Base-by-base conservation (phyloP, 805 yeast species). In the Yarrowia osloensis region DNA sequence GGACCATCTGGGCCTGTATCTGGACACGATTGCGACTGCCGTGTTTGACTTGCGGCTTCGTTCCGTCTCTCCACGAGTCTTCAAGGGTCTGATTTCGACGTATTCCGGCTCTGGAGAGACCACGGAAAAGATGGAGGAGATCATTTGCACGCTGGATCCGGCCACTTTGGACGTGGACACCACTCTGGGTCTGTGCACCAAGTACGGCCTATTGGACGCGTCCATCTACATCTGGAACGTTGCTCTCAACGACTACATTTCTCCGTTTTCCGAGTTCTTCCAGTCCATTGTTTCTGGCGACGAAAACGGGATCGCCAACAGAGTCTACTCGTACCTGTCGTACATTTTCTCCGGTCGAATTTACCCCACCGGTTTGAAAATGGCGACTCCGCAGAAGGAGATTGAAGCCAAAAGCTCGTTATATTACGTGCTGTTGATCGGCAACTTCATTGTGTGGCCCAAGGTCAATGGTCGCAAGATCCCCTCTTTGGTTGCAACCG, bases 271-370 rank as follows among this genome's bases (percentile, higher is more conserved):
- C 29, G 91, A 88, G 29, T 86, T 88, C 29, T 70, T 88, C 4
- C 57, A 50, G 28, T 72, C 77, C n/a, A 70, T 76, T 12, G 69
- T 78, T 22, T 39, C 66, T 39, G 61, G 54, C 42, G 65, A 67
- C 19, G 63, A 54, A 2, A 11, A 5, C 7, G 39, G 28, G 1
- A 73, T 67, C 73, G 74, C 1, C 69, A 70, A 37, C 80, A 80
- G 69, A 78, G 63, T 86, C 1, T 88, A 78, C 71, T 82, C 87
- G 0, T 94, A 89, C 73, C 74, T 93, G 68, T 82, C 91, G 0
- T 89, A 85, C 72, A 78, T 87, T 12, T 78, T 91, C 29, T 88
- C 94, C 0, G 96, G 96, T 0, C 80, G 95, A 67, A 88, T 87
- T 68, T 94, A 87, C 74, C 98, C 98, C 0, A 86, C 89, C 1